Conservation (phyloP, 2,329 filamentous ascomycete species). For the Xylariales sp. region DNA sequence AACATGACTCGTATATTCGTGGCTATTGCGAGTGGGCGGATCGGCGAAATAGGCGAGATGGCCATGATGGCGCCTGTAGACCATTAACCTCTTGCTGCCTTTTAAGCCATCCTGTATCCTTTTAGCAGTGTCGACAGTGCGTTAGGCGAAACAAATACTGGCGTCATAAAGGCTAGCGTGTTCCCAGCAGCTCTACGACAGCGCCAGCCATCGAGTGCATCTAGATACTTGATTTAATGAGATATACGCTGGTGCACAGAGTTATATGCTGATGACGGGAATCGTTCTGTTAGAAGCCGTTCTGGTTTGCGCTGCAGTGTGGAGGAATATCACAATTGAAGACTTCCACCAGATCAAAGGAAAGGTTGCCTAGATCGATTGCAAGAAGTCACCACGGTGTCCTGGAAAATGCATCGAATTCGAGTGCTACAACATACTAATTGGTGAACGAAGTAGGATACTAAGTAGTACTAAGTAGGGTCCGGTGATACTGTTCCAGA, state of each 20-base stretch:
- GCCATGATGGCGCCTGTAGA: constrained; percentile 32
- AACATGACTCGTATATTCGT: constrained; percentile 60
- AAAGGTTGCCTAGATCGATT: constrained; percentile 7
- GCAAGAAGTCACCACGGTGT: too few species aligned
- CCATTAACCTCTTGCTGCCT: constrained; percentile 58
- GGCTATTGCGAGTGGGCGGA: constrained; percentile 53
- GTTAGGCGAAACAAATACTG: constrained; percentile 55
- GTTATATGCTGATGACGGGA: constrained; percentile 36
- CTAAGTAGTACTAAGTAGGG: too few species aligned
- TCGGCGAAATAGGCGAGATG: constrained; percentile 57
- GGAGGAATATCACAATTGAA: constrained; percentile 8
- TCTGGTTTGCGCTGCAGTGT: neutral
- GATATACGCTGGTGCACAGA: constrained; percentile 47
- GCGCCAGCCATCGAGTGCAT: constrained; percentile 47
- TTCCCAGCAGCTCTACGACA: constrained; percentile 45
- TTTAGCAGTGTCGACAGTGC: constrained; percentile 56
- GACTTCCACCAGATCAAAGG: constrained; percentile 10
- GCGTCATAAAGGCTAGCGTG: constrained; percentile 59
- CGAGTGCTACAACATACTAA: too few species aligned
- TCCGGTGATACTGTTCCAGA: too few species aligned
- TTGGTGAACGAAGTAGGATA: too few species aligned
- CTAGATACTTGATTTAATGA: too few species aligned
- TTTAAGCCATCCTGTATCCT: constrained; percentile 34
- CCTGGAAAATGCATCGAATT: too few species aligned
- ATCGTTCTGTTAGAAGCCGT: constrained; percentile 16